These are phyloP conservation scores for Blumeriella jaapii DNA, from an alignment of 2,329 filamentous ascomycete species.

Conservation along the genomic window DNA sequence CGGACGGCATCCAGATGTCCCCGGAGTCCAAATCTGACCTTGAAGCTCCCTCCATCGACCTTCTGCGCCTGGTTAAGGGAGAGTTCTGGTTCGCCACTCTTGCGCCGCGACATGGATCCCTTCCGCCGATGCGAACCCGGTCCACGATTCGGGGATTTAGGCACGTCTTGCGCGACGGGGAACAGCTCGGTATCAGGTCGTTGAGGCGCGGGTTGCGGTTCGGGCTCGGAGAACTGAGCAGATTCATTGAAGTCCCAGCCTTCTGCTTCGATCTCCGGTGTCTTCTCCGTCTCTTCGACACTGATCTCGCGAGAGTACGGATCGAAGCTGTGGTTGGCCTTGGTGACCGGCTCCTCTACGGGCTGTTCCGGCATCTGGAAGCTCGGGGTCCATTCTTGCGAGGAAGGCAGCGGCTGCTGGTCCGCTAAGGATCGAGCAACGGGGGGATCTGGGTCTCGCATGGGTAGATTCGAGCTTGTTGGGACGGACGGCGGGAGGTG, in stretches of 20 bases:
- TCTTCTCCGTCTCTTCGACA: conserved; percentile 35
- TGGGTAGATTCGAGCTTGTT: conserved; percentile 28
- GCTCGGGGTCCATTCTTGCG: conserved; percentile 28
- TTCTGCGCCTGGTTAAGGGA: conserved; percentile 44
- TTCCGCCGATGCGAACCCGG: conserved; percentile 65
- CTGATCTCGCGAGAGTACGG: conserved; percentile 40
- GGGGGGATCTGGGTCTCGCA: conserved; percentile 32
- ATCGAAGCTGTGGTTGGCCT: conserved; percentile 47
- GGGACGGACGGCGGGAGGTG: conserved; percentile 47
- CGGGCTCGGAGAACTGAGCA: conserved; percentile 45
- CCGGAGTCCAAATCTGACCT: conserved; percentile 80
- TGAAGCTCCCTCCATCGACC: conserved; percentile 68
- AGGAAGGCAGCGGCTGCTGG: conserved; percentile 31
- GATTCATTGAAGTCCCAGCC: conserved; percentile 91
- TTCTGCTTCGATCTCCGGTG: conserved; percentile 46
- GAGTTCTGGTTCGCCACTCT: conserved; percentile 56
- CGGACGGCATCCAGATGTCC: conserved; percentile 91
- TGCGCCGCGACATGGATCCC: conserved; percentile 62
- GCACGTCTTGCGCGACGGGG: conserved; percentile 64
- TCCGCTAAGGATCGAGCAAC: conserved; percentile 44
- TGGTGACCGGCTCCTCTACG: conserved; percentile 43
- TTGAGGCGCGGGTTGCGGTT: conserved; percentile 38
- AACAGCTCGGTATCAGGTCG: conserved; percentile 84
- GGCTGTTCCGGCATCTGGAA: conserved; percentile 23
- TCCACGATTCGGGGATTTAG: conserved; percentile 68